A percentile compares a stretch with the other conserved stretches of the same genome.
These are phyloP conservation scores for Lasiosphaeris hirsuta DNA, from an alignment of 495 filamentous ascomycete genomes.

Conservation along the genomic window DNA sequence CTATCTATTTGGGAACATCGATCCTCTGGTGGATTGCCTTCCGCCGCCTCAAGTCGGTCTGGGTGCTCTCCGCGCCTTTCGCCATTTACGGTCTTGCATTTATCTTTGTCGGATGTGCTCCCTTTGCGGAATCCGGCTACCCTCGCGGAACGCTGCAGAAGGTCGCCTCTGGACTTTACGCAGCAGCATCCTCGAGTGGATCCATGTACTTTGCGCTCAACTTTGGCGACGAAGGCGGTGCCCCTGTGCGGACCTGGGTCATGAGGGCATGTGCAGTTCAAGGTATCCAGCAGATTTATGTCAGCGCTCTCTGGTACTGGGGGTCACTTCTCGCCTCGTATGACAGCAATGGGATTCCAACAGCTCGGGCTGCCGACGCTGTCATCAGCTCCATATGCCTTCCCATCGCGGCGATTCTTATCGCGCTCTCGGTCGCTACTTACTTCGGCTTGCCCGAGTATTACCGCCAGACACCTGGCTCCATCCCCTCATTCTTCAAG, in stretches of 20 bases:
- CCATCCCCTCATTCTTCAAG: slow-evolving; percentile 58
- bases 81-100: slow-evolving; percentile 59
- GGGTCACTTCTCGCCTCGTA: slow-evolving; percentile 40
- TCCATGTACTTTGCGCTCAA: slow-evolving; percentile 64
- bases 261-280: slow-evolving; percentile 61
- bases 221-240: slow-evolving; percentile 59
- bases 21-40: slow-evolving; percentile 46
- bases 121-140: slow-evolving; percentile 40
- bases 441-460: slow-evolving; percentile 59
- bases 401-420: slow-evolving; percentile 51
- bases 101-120: slow-evolving; percentile 58
- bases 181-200: slow-evolving; percentile 56
- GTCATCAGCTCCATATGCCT: slow-evolving; percentile 44
- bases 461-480: slow-evolving; percentile 65
- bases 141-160: slow-evolving; percentile 39
- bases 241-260: slow-evolving; percentile 59
- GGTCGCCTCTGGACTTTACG: slow-evolving; percentile 56
- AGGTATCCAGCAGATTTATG: slow-evolving; percentile 62
- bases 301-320: slow-evolving; percentile 62
- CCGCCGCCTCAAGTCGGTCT: slow-evolving; percentile 25
- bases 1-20: slow-evolving; percentile 56
- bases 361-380: slow-evolving; percentile 12
- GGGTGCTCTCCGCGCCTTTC: slow-evolving; percentile 47
- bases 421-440: slow-evolving; percentile 46
- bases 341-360: slow-evolving; percentile 27